Percentiles rank a stretch among this genome's conserved stretches.
Conservation (phyloP, 2,329 filamentous ascomycete species). For the Malbranchea zuffiana region DNA sequence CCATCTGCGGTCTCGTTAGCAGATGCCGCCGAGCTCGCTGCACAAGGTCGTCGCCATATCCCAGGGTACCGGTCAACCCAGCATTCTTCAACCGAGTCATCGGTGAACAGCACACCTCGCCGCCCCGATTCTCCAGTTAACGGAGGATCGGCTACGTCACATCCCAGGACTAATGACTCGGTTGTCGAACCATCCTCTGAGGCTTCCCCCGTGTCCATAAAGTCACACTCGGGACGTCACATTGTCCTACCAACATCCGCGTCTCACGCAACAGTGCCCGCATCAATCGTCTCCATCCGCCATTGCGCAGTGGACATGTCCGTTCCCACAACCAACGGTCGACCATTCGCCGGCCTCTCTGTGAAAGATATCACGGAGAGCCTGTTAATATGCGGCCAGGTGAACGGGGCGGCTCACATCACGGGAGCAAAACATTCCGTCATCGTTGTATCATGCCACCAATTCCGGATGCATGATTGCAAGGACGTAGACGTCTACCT, state of each 20-base stretch:
- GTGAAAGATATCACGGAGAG: slow-evolving; percentile 60
- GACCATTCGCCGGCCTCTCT: slow-evolving; percentile 58
- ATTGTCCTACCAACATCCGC: slow-evolving; percentile 66
- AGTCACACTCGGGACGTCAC: slow-evolving; percentile 56
- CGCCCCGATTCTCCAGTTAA: slow-evolving; percentile 29
- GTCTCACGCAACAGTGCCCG: slow-evolving; percentile 59
- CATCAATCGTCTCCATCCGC: slow-evolving; percentile 57
- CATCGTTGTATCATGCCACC: slow-evolving; percentile 69
- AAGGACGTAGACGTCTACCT: slow-evolving; percentile 73
- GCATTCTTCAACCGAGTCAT: slow-evolving; percentile 34
- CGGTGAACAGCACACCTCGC: slow-evolving; percentile 26
- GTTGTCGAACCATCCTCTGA: slow-evolving; percentile 44
- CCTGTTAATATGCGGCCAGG: slow-evolving; percentile 65
- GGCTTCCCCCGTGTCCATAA: slow-evolving; percentile 52
- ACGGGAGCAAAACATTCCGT: slow-evolving; percentile 62
- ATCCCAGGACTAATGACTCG: slow-evolving; percentile 36
- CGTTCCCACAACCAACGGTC: slow-evolving; percentile 45
- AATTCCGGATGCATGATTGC: slow-evolving; percentile 88
- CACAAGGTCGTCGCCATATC: slow-evolving; percentile 36
- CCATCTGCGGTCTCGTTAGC: slow-evolving; percentile 40
- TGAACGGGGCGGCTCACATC: slow-evolving; percentile 72
- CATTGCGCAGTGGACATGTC: slow-evolving; percentile 74
- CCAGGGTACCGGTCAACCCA: slow-evolving; percentile 34
- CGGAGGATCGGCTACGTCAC: slow-evolving; percentile 22
- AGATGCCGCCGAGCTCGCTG: slow-evolving; percentile 42